Percentiles rank a stretch among this genome's conserved stretches.
Conservation (phyloP, 768 basidiomycete genomes). For the Leccinum aurantiacum region DNA sequence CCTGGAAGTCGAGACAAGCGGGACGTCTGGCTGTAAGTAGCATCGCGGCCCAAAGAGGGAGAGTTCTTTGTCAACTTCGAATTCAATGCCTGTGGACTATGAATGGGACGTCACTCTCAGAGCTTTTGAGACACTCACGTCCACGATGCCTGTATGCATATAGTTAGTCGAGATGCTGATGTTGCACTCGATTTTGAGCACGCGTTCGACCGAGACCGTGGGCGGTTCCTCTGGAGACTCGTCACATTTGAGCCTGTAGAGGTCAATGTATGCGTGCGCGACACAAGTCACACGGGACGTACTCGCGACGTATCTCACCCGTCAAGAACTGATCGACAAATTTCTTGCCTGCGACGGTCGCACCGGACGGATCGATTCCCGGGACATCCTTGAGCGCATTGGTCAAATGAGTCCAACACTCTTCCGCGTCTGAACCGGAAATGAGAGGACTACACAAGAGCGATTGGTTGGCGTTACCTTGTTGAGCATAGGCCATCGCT, state of each 20-base stretch:
- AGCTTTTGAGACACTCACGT: constrained; percentile 44
- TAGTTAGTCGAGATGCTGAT: constrained; percentile 86
- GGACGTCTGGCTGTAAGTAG: constrained; percentile 76
- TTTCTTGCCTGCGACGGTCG: constrained; percentile 41
- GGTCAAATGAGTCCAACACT: constrained; percentile 65
- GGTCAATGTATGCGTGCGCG: constrained; percentile 16
- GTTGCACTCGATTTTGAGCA: constrained; percentile 91
- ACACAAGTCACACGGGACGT: not conserved
- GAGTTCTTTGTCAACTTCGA: constrained; percentile 86
- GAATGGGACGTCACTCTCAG: constrained; percentile 10
- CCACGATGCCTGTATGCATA: constrained; percentile 82
- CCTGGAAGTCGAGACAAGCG: constrained; percentile 81
- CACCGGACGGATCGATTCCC: constrained; percentile 35
- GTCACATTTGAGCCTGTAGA: constrained; percentile 69
- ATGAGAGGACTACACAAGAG: constrained; percentile 4
- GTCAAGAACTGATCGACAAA: constrained; percentile 83
- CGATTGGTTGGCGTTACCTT: constrained; percentile 41
- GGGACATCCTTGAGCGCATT: constrained; percentile 53
- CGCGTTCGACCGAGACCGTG: constrained; percentile 62
- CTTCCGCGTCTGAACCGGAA: constrained; percentile 78
- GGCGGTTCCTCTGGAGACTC: constrained; percentile 80
- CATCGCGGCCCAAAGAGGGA: constrained; percentile 74
- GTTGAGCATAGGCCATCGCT: constrained; percentile 71
- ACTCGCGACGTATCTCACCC: constrained; percentile 77
- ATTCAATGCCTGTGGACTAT: constrained; percentile 66